Evolutionary conservation across 1,284 basidiomycete species (phyloP), one percentile per base, ranked within the genome.

Genomic region (Crepidotus sp.): DNA sequence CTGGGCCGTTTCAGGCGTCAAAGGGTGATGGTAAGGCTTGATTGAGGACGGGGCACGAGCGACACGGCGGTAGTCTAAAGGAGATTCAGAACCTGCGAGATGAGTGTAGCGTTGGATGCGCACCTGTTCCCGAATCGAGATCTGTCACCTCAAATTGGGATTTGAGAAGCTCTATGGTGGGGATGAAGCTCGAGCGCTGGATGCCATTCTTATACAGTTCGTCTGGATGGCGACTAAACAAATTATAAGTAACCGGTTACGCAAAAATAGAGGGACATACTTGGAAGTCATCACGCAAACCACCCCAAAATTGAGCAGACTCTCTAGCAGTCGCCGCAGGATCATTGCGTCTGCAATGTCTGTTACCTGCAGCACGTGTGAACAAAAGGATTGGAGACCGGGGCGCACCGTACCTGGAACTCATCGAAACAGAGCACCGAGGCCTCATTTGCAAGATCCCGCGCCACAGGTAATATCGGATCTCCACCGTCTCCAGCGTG

Each of bases 261-360:
- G 22, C 18, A 40, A 24, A 33, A 14, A 42, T n/a, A 40, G 25
- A 26, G 40, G 42, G 1, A 51, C 61, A 60, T 52, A 95, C 93
- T 99, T 99, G 41, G 92, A 97, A 0, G 96, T 99, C 71, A 97
- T 89, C 36, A 99, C 83, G 56, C 81, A 89, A 18, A 98, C 82
- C 3, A 98, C 93, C 6, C 96, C 96, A 54, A 86, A 83, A 37
- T 83, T 82, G 41, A 93, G 70, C 54, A 98, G 67, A 19, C 76
- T 73, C 61, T 98, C 94, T 33, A 99, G 69, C 15, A 99, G 67
- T 40, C 91, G 77, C 21, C 95, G 74, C 24, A 99, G 73, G 49
- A 99, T 93, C 96, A 99, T 98, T 9, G 96, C 96, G 56, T 98
- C 94, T 14, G 90, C 95, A 54, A 98, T 98, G 65, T 98, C 95